Base-by-base conservation (phyloP, 2,329 filamentous ascomycete species). In the Alternaria brassicicola region DNA sequence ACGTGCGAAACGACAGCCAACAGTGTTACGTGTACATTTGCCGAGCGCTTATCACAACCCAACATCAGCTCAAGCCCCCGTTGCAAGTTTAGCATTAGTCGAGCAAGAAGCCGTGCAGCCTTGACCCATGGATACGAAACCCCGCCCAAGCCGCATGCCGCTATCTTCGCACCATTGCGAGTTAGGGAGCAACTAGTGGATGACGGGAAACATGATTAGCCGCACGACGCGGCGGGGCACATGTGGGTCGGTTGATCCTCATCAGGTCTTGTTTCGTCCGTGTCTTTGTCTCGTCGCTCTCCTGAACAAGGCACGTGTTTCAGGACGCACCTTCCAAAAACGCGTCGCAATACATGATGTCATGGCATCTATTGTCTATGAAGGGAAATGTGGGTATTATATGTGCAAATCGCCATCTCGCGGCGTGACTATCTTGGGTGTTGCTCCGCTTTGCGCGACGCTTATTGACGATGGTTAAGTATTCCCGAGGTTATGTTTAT, bases 21-120 rank as follows among this genome's bases (percentile, higher is more conserved):
- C 52, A 47, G 43, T 48, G 36, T 57, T 57, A 54, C 55, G 55
- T 52, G 55, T 57, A 30, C 50, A 52, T 42, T 25, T 35, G 55
- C 55, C 55, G 36, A 57, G 50, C 43, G 51, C 55, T 47, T 36
- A 54, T 43, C 50, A 48, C 23, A 31, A 36, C 30, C 36, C 31
- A 23, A 51, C 28, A 46, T n/a, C 43, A 47, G 30, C 19, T 23
- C n/a, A 46, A 31, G 21, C 19, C 25, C 33, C 31, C 33, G 55
- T 54, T 53, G 33, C 41, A 47, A 9, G 35, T 47, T 47, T 47
- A 47, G 43, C 43, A 23, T 47, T 25, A n/a, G 25, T 23, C 19
- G 43, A 47, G 21, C 43, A 31, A 38, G 25, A 6, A 25, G 8
- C 30, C 30, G 50, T 36, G 23, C 33, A 21, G 38, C 3, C 39